These are phyloP conservation scores for Fraxinus velutina DNA, from an alignment of 305 asterid species.

Conservation along the genomic window DNA sequence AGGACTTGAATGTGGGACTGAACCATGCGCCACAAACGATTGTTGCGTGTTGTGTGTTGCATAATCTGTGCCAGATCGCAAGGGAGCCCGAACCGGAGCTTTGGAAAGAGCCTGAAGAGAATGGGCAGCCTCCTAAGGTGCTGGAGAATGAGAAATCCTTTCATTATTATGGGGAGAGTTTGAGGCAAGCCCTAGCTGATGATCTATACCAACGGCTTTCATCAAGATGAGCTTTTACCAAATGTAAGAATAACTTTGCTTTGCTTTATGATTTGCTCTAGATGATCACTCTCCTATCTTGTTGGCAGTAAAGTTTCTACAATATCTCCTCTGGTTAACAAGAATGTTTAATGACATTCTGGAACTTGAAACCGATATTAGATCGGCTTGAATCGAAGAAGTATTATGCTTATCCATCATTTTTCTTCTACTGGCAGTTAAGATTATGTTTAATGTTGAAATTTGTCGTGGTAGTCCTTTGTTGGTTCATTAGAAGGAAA, in stretches of 20 bases:
- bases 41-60: conserved; percentile 96
- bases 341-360: conserved; percentile 18
- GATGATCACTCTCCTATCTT: not conserved
- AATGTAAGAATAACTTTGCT: conserved; percentile 30
- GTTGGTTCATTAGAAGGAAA: not conserved
- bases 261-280: conserved; percentile 24
- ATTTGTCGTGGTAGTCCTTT: not conserved
- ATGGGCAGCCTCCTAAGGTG: conserved; percentile 66
- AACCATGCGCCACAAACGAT: conserved; percentile 90
- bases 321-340: conserved; percentile 14
- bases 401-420: not conserved
- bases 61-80: conserved; percentile 91
- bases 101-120: conserved; percentile 96
- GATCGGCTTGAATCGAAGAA: conserved; percentile 15
- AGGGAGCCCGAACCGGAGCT: conserved; percentile 96
- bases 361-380: conserved; percentile 15
- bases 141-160: conserved; percentile 78
- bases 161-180: conserved; percentile 68
- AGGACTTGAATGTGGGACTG: conserved; percentile 84
- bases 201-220: conserved; percentile 85
- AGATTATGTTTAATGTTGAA: not conserved
- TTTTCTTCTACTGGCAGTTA: not conserved
- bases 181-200: conserved; percentile 84
- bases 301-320: conserved; percentile 9
- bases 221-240: conserved; percentile 52